Evolutionary conservation across 208 protist species (phyloP).

Genomic region (Wallacemonas sp.): DNA sequence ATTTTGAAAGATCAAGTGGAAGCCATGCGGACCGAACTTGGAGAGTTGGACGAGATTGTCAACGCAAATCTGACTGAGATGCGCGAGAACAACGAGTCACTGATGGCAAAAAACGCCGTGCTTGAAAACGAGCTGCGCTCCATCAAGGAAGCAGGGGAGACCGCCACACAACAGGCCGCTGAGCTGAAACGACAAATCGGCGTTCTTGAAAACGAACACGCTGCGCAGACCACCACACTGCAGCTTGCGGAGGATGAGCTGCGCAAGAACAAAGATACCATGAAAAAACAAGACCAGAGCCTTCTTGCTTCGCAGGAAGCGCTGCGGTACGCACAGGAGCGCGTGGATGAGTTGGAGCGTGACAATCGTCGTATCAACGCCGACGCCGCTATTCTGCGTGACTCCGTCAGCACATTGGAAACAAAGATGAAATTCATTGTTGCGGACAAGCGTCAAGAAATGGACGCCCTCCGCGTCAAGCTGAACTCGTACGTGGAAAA

Average conservation of each 20-base stretch:
- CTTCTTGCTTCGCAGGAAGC: background rate
- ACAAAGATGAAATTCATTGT: constrained; percentile 22
- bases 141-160: constrained; percentile 16
- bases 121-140: constrained; percentile 26
- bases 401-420: constrained; percentile 11
- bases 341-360: constrained; percentile 17
- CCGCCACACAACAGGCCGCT: constrained; percentile 1
- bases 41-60: constrained; percentile 71
- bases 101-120: constrained; percentile 34
- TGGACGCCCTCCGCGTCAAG: constrained; percentile 20
- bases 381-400: constrained; percentile 4
- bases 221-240: constrained; percentile 27
- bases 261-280: constrained; percentile 14
- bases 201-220: constrained; percentile 23
- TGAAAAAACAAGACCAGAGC: background rate
- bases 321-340: constrained; percentile 25
- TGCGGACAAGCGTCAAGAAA: constrained; percentile 18
- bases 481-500: constrained; percentile 61
- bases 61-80: constrained; percentile 76
- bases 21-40: constrained; percentile 67
- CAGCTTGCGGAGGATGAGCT: constrained; percentile 30
- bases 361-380: constrained; percentile 2
- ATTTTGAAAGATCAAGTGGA: constrained; percentile 67
- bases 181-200: constrained; percentile 16
- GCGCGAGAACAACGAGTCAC: constrained; percentile 69